A percentile compares a stretch with the other conserved stretches of the same genome.
phyloP scores from a whole-genome alignment of 805 yeast species.

The Saturnispora besseyi region DNA sequence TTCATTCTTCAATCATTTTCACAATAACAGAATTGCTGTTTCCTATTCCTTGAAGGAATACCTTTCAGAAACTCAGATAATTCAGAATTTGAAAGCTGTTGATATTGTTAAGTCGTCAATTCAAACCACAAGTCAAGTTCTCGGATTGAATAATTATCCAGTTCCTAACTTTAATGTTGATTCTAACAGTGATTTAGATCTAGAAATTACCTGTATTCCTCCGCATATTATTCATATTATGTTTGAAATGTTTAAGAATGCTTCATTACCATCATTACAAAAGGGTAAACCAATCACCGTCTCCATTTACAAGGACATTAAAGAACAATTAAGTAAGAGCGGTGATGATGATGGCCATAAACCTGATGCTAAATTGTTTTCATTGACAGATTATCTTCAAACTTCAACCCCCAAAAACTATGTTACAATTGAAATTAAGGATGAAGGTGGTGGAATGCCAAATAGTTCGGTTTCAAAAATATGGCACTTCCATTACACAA shows the following conservation, averaged over 20 bases:
- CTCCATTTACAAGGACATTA: slow-evolving; percentile 7
- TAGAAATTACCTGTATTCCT: slow-evolving; percentile 19
- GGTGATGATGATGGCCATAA: not conserved
- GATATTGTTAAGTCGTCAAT: slow-evolving; percentile 15
- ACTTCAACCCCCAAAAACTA: not conserved
- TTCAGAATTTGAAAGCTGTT: slow-evolving; percentile 11
- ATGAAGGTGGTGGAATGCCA: slow-evolving; percentile 26
- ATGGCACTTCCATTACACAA: slow-evolving; percentile 28
- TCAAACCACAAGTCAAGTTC: slow-evolving; percentile 18
- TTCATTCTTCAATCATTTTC: slow-evolving; percentile 19
- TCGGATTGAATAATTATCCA: slow-evolving; percentile 25
- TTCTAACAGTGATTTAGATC: not conserved
- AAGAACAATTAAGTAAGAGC: not conserved
- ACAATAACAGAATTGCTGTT: slow-evolving; percentile 19
- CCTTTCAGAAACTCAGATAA: slow-evolving; percentile 14
- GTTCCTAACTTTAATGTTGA: slow-evolving; percentile 18
- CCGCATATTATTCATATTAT: slow-evolving; percentile 25
- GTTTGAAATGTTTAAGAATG: slow-evolving; percentile 26
- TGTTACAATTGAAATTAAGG: slow-evolving; percentile 18
- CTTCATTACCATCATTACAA: slow-evolving; percentile 23
- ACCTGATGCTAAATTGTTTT: not conserved
- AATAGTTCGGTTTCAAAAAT: slow-evolving; percentile 16
- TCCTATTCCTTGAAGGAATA: slow-evolving; percentile 21
- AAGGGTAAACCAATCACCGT: slow-evolving; percentile 16
- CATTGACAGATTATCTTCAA: not conserved